Evolutionary conservation across 1,284 basidiomycete genomes (phyloP).

Genomic region (Ganoderma multipileum): DNA sequence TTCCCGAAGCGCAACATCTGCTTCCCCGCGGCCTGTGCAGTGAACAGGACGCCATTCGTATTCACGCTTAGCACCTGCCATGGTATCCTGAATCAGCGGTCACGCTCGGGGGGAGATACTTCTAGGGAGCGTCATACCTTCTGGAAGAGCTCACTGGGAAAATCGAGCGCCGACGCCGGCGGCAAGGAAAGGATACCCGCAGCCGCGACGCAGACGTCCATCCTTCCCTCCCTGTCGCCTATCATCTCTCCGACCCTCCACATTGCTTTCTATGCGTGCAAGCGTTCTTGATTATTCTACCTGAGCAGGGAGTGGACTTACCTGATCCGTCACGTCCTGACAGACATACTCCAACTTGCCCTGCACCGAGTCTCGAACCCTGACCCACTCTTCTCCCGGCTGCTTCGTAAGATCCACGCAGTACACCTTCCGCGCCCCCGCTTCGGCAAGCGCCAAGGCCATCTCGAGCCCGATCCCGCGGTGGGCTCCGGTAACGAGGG

Average conservation of each 20-base stretch:
- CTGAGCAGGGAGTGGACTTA: background rate
- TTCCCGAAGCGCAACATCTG: constrained; percentile 77
- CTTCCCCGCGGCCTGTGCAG: constrained; percentile 79
- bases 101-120: background rate
- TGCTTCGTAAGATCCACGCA: constrained; percentile 74
- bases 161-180: constrained; percentile 43
- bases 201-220: constrained; percentile 80
- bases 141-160: constrained; percentile 71
- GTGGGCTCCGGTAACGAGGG: constrained; percentile 79
- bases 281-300: background rate
- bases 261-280: constrained; percentile 40
- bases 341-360: constrained; percentile 66
- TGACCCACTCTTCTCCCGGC: constrained; percentile 72
- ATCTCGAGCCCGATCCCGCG: constrained; percentile 85
- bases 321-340: constrained; percentile 72
- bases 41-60: constrained; percentile 76
- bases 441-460: constrained; percentile 72
- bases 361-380: constrained; percentile 52
- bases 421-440: constrained; percentile 78
- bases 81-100: background rate
- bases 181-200: constrained; percentile 57
- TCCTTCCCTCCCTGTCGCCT: constrained; percentile 64
- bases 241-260: constrained; percentile 61
- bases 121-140: constrained; percentile 49
- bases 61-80: constrained; percentile 76